phyloP scores from a whole-genome alignment of 768 basidiomycete species.

The Clitopilus hobsonii region DNA sequence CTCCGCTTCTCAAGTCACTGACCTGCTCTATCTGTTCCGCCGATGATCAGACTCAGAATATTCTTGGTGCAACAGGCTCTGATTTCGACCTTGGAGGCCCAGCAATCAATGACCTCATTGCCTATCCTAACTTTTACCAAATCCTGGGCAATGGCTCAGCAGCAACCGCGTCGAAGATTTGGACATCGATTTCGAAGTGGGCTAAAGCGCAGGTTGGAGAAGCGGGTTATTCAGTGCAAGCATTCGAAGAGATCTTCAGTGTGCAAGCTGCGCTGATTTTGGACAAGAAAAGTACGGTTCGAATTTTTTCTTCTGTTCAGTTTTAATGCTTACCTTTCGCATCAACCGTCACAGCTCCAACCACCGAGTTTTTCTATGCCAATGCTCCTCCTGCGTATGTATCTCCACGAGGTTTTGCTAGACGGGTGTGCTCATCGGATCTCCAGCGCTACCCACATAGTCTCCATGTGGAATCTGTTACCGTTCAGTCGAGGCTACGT shows the following conservation, averaged over 20 bases:
- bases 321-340: background rate
- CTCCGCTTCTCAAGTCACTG: background rate
- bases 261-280: slow-evolving; percentile 44
- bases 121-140: slow-evolving; percentile 46
- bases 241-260: slow-evolving; percentile 36
- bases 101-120: slow-evolving; percentile 45
- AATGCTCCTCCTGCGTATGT: slow-evolving; percentile 41
- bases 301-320: too few relatives aligned
- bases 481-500: slow-evolving; percentile 53
- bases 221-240: slow-evolving; percentile 32
- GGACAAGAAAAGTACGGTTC: slow-evolving; percentile 33
- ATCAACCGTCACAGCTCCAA: slow-evolving; percentile 27
- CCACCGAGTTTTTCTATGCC: slow-evolving; percentile 43
- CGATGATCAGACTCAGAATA: slow-evolving; percentile 31
- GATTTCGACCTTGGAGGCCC: slow-evolving; percentile 35
- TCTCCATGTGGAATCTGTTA: slow-evolving; percentile 51
- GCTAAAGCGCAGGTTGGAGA: slow-evolving; percentile 34
- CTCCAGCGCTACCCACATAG: slow-evolving; percentile 33
- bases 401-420: background rate
- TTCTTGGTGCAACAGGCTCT: slow-evolving; percentile 32
- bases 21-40: background rate
- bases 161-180: slow-evolving; percentile 28
- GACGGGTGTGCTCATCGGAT: background rate
- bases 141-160: slow-evolving; percentile 32
- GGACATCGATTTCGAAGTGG: slow-evolving; percentile 32